Conservation (phyloP, 768 basidiomycete species). For the Calocybe indica region DNA sequence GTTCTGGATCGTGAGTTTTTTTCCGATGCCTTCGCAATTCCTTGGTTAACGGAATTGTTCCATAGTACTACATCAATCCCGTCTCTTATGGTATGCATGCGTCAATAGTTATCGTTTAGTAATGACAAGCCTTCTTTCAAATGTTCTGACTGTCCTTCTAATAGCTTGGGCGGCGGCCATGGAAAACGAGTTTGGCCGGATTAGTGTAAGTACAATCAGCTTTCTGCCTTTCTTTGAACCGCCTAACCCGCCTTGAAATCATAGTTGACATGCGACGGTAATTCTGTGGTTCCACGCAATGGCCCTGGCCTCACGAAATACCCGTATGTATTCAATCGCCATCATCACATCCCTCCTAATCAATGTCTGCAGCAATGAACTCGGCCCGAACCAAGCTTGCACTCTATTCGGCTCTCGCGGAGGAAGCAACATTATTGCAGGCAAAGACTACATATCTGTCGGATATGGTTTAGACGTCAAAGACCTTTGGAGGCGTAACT, state of each 20-base stretch:
- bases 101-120: no score
- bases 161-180: constrained; percentile 70
- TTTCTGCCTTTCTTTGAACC: background rate
- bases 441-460: constrained; percentile 54
- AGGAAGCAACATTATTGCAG: constrained; percentile 51
- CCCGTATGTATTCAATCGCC: constrained; percentile 38
- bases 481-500: constrained; percentile 63
- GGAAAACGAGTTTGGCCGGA: constrained; percentile 82
- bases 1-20: constrained; percentile 69
- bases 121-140: background rate
- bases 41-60: constrained; percentile 5
- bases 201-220: constrained; percentile 35
- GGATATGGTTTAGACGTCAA: constrained; percentile 41
- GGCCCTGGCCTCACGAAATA: constrained; percentile 49
- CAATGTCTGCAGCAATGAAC: constrained; percentile 27
- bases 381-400: constrained; percentile 72
- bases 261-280: constrained; percentile 61
- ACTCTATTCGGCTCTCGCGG: constrained; percentile 61
- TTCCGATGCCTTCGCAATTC: background rate
- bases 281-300: constrained; percentile 61
- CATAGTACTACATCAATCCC: constrained; percentile 76
- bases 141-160: background rate
- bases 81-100: constrained; percentile 52
- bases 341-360: constrained; percentile 10
- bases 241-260: constrained; percentile 1